These are phyloP conservation scores for Candida easanensis DNA, from an alignment of 805 yeast genomes.

Conservation along the genomic window DNA sequence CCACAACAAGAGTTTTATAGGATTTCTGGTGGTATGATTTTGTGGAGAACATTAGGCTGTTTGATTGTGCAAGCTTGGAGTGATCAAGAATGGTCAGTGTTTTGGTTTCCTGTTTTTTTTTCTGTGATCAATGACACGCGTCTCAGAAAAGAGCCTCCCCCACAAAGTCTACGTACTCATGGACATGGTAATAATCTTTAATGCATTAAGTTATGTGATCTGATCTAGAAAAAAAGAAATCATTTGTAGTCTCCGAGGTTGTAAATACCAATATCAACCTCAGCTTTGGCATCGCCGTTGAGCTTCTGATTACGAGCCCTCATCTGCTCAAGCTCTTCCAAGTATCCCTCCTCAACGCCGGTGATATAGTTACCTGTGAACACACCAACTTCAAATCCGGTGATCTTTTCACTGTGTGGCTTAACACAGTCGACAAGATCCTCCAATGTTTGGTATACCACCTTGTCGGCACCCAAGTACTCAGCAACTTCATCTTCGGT, in stretches of 20 bases:
- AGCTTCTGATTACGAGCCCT: slow-evolving; percentile 73
- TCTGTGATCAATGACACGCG: too few species aligned
- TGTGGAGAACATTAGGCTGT: too few species aligned
- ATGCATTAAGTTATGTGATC: too few species aligned
- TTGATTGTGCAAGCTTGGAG: too few species aligned
- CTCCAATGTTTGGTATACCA: slow-evolving; percentile 80
- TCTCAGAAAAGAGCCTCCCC: too few species aligned
- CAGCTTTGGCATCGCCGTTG: slow-evolving; percentile 75
- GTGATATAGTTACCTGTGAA: slow-evolving; percentile 93
- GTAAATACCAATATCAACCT: slow-evolving; percentile 61
- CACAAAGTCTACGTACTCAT: too few species aligned
- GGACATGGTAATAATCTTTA: too few species aligned
- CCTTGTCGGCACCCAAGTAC: slow-evolving; percentile 86
- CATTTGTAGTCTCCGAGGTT: slow-evolving; percentile 51
- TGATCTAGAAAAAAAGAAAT: background rate
- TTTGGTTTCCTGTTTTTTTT: too few species aligned
- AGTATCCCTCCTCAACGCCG: slow-evolving; percentile 83
- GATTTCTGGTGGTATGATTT: background rate
- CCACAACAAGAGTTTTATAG: background rate
- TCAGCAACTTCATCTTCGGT: slow-evolving; percentile 71
- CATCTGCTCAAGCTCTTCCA: slow-evolving; percentile 76
- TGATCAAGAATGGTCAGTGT: too few species aligned
- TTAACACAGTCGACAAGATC: slow-evolving; percentile 82
- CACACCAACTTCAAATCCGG: slow-evolving; percentile 90
- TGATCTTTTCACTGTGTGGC: slow-evolving; percentile 39